These are phyloP conservation scores for Microdochium paspali DNA, from an alignment of 2,329 filamentous ascomycete species.

Conservation along the genomic window DNA sequence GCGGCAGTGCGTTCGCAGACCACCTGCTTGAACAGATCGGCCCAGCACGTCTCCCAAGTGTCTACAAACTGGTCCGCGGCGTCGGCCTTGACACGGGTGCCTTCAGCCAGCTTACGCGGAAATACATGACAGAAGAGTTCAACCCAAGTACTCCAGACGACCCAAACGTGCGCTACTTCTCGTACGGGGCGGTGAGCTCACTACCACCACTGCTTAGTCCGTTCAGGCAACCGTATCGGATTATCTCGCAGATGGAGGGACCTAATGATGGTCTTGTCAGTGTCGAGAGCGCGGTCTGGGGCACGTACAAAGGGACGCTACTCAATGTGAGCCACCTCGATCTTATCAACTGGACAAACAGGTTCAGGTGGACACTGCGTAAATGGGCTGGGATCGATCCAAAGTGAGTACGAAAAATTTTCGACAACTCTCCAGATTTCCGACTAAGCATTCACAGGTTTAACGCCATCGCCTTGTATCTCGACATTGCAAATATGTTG, in stretches of 20 bases:
- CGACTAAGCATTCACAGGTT: no score
- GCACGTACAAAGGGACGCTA: slow-evolving; percentile 54
- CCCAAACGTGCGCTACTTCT: slow-evolving; percentile 47
- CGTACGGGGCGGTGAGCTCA: slow-evolving; percentile 45
- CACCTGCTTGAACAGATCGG: slow-evolving; percentile 38
- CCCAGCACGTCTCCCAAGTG: slow-evolving; percentile 39
- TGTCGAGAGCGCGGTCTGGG: slow-evolving; percentile 52
- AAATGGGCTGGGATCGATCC: slow-evolving; percentile 40
- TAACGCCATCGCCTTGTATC: slow-evolving; percentile 59
- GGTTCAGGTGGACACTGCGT: slow-evolving; percentile 45
- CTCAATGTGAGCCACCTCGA: slow-evolving; percentile 54
- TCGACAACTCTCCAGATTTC: neutral
- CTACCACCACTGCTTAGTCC: slow-evolving; percentile 55
- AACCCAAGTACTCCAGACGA: slow-evolving; percentile 48
- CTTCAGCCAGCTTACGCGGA: slow-evolving; percentile 50
- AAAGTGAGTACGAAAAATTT: slow-evolving; percentile 28
- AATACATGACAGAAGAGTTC: slow-evolving; percentile 49
- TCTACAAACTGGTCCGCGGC: slow-evolving; percentile 39
- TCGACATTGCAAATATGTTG: slow-evolving; percentile 41
- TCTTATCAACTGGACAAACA: slow-evolving; percentile 60
- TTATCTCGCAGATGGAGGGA: slow-evolving; percentile 43
- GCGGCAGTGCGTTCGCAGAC: slow-evolving; percentile 47
- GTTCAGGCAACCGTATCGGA: slow-evolving; percentile 41
- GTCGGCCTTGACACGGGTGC: slow-evolving; percentile 48
- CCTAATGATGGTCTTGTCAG: slow-evolving; percentile 61